These are phyloP conservation scores for Hibiscus mutabilis DNA, from an alignment of 345 rosid genomes.

Conservation along the genomic window DNA sequence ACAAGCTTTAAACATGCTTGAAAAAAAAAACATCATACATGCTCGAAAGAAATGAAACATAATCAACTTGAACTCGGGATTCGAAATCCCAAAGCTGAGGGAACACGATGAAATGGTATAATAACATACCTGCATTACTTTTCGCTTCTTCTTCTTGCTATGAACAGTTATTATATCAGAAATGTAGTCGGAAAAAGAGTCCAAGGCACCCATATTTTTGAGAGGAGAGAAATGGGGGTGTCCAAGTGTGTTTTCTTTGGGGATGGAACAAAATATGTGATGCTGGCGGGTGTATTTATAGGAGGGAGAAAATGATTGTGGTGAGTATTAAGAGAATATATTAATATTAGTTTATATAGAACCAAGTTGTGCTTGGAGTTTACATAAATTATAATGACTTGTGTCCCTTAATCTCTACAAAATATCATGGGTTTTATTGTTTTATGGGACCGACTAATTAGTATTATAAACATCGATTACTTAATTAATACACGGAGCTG, in stretches of 20 bases:
- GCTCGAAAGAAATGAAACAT: too few relatives aligned
- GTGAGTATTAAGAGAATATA: neutral
- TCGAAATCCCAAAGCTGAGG: too few relatives aligned
- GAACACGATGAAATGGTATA: neutral
- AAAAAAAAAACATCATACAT: too few relatives aligned
- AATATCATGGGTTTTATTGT: neutral
- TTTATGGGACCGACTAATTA: too few relatives aligned
- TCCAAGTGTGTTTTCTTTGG: too few relatives aligned
- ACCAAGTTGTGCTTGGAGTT: slow-evolving; percentile 10
- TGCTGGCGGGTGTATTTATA: neutral
- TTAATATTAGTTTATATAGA: neutral
- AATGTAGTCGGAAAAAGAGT: slow-evolving; percentile 20
- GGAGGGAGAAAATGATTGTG: neutral
- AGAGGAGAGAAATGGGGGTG: neutral
- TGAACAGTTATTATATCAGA: slow-evolving; percentile 24
- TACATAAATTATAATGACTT: slow-evolving; percentile 4
- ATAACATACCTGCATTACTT: slow-evolving; percentile 35
- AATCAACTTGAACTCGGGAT: neutral
- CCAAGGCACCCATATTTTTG: slow-evolving; percentile 36
- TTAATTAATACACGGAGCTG: neutral
- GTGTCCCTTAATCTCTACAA: slow-evolving; percentile 1
- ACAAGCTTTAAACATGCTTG: too few relatives aligned
- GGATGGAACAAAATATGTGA: neutral
- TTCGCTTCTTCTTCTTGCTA: slow-evolving; percentile 26
- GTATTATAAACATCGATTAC: too few relatives aligned